Conservation (phyloP, 306 rosid genomes). For the Betula pendula region DNA sequence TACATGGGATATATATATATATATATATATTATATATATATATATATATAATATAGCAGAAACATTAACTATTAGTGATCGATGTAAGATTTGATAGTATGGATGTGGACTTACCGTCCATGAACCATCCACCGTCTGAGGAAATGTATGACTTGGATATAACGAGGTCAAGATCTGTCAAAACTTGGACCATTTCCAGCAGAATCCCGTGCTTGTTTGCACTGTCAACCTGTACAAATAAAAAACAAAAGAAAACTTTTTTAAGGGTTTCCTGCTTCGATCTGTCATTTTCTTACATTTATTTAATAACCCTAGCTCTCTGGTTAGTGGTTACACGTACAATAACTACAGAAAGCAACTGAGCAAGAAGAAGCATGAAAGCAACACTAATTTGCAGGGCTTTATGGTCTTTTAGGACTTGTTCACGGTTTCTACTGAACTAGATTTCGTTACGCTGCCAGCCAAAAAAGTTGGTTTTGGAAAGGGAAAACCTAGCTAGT, state of each 20-base stretch:
- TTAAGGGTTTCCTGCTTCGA: neutral
- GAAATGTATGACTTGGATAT: conserved; percentile 91
- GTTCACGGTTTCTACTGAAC: neutral
- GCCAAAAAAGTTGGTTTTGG: neutral
- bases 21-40: too few species aligned
- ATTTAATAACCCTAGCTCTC: too few species aligned
- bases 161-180: conserved; percentile 91
- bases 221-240: conserved; percentile 94
- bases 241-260: neutral
- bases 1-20: too few species aligned
- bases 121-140: conserved; percentile 96
- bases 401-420: neutral
- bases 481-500: neutral
- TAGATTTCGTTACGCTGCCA: conserved; percentile 23
- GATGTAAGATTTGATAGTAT: neutral
- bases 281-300: conserved; percentile 12
- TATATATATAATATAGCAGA: too few species aligned
- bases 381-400: too few species aligned
- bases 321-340: neutral
- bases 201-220: conserved; percentile 93
- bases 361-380: neutral
- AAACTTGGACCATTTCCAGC: conserved; percentile 91
- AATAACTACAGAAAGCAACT: neutral
- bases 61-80: neutral
- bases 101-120: conserved; percentile 69